phyloP scores from a whole-genome alignment of 305 asterid genomes.

The Rubia peregrina region DNA sequence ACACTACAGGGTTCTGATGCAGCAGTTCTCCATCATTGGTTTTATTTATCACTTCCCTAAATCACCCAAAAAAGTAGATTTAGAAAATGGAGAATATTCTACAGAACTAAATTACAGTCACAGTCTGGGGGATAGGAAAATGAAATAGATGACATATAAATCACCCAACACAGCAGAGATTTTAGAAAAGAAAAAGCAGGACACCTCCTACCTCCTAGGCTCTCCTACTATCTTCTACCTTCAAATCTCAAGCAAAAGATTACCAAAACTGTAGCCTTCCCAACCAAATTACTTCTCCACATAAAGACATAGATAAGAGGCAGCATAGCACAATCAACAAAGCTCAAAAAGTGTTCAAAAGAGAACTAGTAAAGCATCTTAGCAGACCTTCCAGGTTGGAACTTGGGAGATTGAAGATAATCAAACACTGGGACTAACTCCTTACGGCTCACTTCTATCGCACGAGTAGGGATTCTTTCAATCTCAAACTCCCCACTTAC shows the following conservation, averaged over 20 bases:
- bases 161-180: not conserved
- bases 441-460: slow-evolving; percentile 64
- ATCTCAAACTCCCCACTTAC: slow-evolving; percentile 70
- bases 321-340: slow-evolving; percentile 1
- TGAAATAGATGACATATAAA: not conserved
- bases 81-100: slow-evolving; percentile 12
- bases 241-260: not conserved
- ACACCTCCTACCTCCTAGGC: not conserved
- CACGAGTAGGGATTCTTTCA: slow-evolving; percentile 52
- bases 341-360: not conserved
- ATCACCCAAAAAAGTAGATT: slow-evolving; percentile 14
- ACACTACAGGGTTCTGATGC: slow-evolving; percentile 30
- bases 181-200: not conserved
- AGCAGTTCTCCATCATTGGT: slow-evolving; percentile 30
- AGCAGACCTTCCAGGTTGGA: slow-evolving; percentile 58
- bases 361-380: slow-evolving; percentile 1
- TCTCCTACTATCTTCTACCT: slow-evolving; percentile 5
- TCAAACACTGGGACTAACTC: slow-evolving; percentile 74
- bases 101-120: not conserved
- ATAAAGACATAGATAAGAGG: not conserved
- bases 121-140: not conserved
- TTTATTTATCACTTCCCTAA: slow-evolving; percentile 28
- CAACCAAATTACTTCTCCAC: not conserved
- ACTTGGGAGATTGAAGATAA: slow-evolving; percentile 51
- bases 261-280: slow-evolving; percentile 7